phyloP scores from a whole-genome alignment of 805 yeast species.

The Saturnispora kantuleensis region DNA sequence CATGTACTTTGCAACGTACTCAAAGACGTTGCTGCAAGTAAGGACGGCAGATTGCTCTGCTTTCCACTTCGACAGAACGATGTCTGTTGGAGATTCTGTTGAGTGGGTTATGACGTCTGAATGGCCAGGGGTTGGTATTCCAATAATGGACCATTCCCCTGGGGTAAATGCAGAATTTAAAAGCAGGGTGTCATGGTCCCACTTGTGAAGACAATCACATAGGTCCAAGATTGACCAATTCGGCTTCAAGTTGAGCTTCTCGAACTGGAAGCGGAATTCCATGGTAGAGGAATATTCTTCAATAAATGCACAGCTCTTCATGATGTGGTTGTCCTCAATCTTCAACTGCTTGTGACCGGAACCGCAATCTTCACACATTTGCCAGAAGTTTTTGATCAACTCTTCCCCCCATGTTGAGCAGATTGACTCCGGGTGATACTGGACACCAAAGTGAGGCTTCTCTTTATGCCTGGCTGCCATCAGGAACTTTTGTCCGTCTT shows the following conservation, averaged over 20 bases:
- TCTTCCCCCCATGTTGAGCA: constrained; percentile 62
- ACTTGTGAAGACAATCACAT: constrained; percentile 35
- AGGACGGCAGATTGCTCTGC: neutral
- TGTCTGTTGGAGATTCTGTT: constrained; percentile 29
- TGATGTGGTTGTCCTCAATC: constrained; percentile 17
- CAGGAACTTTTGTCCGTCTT: constrained; percentile 29
- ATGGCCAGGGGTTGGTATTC: constrained; percentile 41
- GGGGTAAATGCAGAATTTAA: constrained; percentile 76
- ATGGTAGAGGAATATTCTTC: constrained; percentile 5
- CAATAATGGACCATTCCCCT: constrained; percentile 83
- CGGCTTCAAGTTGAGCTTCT: constrained; percentile 5
- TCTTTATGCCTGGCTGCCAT: constrained; percentile 69
- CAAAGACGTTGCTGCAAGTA: constrained; percentile 37
- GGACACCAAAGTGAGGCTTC: constrained; percentile 83
- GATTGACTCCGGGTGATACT: constrained; percentile 94
- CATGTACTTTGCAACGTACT: constrained; percentile 41
- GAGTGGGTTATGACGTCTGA: constrained; percentile 54
- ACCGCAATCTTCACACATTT: constrained; percentile 20
- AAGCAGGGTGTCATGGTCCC: constrained; percentile 40
- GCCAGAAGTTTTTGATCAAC: constrained; percentile 56
- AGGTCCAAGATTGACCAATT: constrained; percentile 23
- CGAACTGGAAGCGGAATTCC: constrained; percentile 14
- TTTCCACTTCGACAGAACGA: constrained; percentile 26
- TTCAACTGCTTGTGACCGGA: constrained; percentile 20
- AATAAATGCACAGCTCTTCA: constrained; percentile 20